A percentile compares a stretch with the other conserved stretches of the same genome.
phyloP scores from a whole-genome alignment of 2,329 filamentous ascomycete species.

The Penicillium crustosum region DNA sequence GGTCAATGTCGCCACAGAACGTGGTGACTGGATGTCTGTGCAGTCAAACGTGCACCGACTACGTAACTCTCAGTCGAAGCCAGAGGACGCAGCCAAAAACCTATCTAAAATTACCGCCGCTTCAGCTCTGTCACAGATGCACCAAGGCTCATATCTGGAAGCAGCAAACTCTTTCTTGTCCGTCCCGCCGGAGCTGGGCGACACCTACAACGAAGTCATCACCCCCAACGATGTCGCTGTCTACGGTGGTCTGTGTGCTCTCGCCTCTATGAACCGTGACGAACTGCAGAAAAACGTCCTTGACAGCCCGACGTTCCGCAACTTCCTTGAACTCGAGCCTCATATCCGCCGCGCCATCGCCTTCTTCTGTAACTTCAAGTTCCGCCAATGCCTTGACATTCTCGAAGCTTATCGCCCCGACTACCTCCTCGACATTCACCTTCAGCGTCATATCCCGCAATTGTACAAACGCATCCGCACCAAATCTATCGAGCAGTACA shows the following conservation, averaged over 20 bases:
- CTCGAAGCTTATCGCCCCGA: conserved; percentile 79
- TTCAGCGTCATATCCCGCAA: conserved; percentile 68
- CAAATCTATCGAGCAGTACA: conserved; percentile 92
- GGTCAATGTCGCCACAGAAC: conserved; percentile 72
- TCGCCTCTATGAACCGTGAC: conserved; percentile 81
- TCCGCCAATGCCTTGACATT: conserved; percentile 78
- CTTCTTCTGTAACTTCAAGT: conserved; percentile 87
- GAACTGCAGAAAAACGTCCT: conserved; percentile 75
- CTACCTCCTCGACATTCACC: conserved; percentile 85
- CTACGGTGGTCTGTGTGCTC: conserved; percentile 85
- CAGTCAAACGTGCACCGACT: conserved; percentile 60
- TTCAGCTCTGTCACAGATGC: conserved; percentile 62
- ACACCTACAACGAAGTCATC: conserved; percentile 68
- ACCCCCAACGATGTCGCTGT: conserved; percentile 86
- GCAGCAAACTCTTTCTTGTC: conserved; percentile 72
- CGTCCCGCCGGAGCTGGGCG: conserved; percentile 57
- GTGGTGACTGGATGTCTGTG: conserved; percentile 73
- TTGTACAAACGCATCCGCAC: conserved; percentile 76
- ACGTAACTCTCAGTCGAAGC: conserved; percentile 53
- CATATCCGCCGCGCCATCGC: conserved; percentile 89
- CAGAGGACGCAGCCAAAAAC: conserved; percentile 58
- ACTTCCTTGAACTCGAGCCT: conserved; percentile 86
- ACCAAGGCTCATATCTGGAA: conserved; percentile 57
- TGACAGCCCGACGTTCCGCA: conserved; percentile 76
- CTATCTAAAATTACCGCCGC: conserved; percentile 65